A percentile compares a stretch with the other conserved stretches of the same genome.
Conservation (phyloP, 495 filamentous ascomycete species). For the Lophiotrema nucula region DNA sequence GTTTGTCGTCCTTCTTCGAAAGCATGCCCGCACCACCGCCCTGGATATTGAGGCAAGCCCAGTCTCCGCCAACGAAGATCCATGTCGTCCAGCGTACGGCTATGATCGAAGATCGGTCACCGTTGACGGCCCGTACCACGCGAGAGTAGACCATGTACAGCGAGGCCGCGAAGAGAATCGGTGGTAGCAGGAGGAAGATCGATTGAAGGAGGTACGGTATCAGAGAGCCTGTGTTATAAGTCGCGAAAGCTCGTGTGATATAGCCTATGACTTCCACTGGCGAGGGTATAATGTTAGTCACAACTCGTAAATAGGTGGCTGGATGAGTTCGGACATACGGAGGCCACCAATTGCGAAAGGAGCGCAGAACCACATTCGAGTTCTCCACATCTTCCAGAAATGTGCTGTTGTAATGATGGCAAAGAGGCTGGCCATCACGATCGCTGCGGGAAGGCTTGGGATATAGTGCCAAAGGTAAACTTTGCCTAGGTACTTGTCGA, state of each 20-base stretch:
- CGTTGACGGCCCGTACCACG: slow-evolving; percentile 42
- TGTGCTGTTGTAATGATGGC: no score
- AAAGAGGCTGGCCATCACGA: no score
- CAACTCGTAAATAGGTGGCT: not conserved
- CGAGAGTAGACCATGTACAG: slow-evolving; percentile 46
- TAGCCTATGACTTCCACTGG: not conserved
- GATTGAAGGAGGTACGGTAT: slow-evolving; percentile 36
- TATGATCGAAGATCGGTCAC: slow-evolving; percentile 43
- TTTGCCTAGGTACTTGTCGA: no score
- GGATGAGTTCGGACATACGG: not conserved
- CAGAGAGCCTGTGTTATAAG: not conserved
- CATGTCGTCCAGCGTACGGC: slow-evolving; percentile 40
- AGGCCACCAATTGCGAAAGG: slow-evolving; percentile 7
- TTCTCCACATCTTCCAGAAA: no score
- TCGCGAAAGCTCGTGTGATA: not conserved
- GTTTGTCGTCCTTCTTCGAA: slow-evolving; percentile 22
- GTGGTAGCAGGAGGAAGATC: slow-evolving; percentile 44
- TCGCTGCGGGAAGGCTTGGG: no score
- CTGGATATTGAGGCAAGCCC: slow-evolving; percentile 46
- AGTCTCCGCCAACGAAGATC: slow-evolving; percentile 47
- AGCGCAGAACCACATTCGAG: slow-evolving; percentile 6
- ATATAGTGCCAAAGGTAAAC: no score
- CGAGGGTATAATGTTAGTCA: not conserved
- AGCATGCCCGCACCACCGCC: not conserved
- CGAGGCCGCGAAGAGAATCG: slow-evolving; percentile 41